Conservation (phyloP, 2,329 filamentous ascomycete genomes). For the Polytolypa hystricis region DNA sequence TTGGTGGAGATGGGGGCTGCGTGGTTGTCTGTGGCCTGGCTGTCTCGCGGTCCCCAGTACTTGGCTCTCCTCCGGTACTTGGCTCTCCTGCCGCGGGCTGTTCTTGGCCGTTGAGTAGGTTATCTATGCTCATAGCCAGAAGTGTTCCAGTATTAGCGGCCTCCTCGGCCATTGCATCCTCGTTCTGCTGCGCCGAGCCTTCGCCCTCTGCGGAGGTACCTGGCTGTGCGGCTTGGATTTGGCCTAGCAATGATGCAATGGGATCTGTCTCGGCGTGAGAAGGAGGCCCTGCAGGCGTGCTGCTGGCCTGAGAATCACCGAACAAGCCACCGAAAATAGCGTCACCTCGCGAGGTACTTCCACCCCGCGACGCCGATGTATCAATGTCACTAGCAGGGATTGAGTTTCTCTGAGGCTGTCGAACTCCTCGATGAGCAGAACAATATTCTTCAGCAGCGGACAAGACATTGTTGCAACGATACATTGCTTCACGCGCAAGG, state of each 20-base stretch:
- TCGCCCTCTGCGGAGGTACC: not conserved
- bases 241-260: conserved; percentile 11
- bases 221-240: conserved; percentile 9
- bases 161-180: conserved; percentile 18
- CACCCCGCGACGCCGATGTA: conserved; percentile 15
- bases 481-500: conserved; percentile 67
- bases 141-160: conserved; percentile 24
- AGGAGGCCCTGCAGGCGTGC: not conserved
- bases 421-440: conserved; percentile 46
- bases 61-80: conserved; percentile 16
- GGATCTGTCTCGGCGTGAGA: conserved; percentile 3
- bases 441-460: conserved; percentile 63
- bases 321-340: conserved; percentile 7
- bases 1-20: conserved; percentile 15
- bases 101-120: conserved; percentile 27
- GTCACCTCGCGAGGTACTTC: conserved; percentile 7
- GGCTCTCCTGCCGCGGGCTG: conserved; percentile 16
- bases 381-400: conserved; percentile 51
- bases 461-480: conserved; percentile 61
- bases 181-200: not conserved
- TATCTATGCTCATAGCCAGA: conserved; percentile 33
- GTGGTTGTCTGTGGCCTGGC: conserved; percentile 15
- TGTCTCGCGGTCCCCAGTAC: conserved; percentile 8
- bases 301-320: not conserved
- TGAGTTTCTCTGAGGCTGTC: conserved; percentile 53